Conservation (phyloP, 345 rosid genomes). For the Pseudoturritis turrita region DNA sequence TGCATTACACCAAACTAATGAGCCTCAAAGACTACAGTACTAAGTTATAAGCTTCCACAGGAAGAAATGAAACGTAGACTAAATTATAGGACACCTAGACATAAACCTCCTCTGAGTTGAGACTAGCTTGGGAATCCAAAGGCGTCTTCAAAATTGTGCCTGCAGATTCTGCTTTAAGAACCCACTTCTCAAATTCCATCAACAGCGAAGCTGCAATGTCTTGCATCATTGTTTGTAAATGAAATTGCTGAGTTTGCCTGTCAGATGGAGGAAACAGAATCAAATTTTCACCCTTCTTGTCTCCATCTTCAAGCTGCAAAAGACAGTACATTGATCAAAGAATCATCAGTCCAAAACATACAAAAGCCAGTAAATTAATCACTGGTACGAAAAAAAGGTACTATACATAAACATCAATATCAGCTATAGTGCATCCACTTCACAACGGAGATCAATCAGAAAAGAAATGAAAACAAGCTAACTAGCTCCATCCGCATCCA, state of each 20-base stretch:
- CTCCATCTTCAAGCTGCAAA: slow-evolving; percentile 79
- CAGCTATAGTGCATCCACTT: not conserved
- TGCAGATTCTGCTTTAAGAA: slow-evolving; percentile 78
- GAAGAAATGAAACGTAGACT: slow-evolving; percentile 30
- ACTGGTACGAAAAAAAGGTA: not conserved
- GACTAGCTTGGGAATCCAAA: slow-evolving; percentile 97
- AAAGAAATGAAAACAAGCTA: not conserved
- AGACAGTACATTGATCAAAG: slow-evolving; percentile 20
- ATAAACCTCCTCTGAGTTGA: slow-evolving; percentile 98
- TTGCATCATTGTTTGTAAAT: slow-evolving; percentile 97
- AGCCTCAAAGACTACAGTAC: slow-evolving; percentile 17
- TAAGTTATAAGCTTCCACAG: slow-evolving; percentile 9
- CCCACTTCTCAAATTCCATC: slow-evolving; percentile 98
- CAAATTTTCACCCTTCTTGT: slow-evolving; percentile 54
- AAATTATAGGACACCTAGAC: slow-evolving; percentile 88
- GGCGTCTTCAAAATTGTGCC: slow-evolving; percentile 97
- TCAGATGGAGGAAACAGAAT: slow-evolving; percentile 92
- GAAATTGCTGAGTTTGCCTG: slow-evolving; percentile 76
- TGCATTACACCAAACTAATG: slow-evolving; percentile 37
- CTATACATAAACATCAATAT: slow-evolving; percentile 2
- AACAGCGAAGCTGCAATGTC: slow-evolving; percentile 81
- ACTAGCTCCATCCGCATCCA: not conserved
- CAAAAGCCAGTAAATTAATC: not conserved
- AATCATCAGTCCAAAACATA: not conserved
- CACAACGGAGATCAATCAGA: not conserved